phyloP scores from a whole-genome alignment of 306 rosid genomes.

The Trifolium fragiferum region DNA sequence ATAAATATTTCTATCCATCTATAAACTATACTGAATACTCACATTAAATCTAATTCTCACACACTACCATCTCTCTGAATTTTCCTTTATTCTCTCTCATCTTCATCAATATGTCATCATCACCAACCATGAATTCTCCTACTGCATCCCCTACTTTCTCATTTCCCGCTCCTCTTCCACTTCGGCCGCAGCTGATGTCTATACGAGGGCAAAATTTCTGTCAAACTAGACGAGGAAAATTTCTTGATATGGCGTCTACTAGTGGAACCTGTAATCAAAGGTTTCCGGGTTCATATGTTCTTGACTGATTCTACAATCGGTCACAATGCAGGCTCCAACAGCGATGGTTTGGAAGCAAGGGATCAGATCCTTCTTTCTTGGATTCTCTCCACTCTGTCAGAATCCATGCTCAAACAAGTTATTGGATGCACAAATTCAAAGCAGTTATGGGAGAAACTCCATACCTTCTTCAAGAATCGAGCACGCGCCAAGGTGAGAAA shows the following conservation, averaged over 20 bases:
- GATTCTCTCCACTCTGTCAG: conserved; percentile 1
- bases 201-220: background rate
- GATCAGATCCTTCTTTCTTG: background rate
- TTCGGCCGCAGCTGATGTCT: background rate
- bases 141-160: background rate
- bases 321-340: background rate
- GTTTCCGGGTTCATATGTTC: background rate
- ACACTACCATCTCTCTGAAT: background rate
- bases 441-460: background rate
- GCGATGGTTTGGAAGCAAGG: background rate
- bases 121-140: background rate
- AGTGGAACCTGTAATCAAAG: background rate
- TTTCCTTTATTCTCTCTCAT: background rate
- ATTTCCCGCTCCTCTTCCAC: background rate
- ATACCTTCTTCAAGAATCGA: background rate
- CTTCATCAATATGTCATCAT: background rate
- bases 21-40: background rate
- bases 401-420: background rate
- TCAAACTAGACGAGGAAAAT: conserved; percentile 2
- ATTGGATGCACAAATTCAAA: background rate
- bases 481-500: background rate
- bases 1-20: background rate
- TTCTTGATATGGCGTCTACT: conserved; percentile 7
- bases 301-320: background rate
- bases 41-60: background rate